Base-by-base conservation (phyloP, 306 rosid genomes). In the Cicer yamashitae region DNA sequence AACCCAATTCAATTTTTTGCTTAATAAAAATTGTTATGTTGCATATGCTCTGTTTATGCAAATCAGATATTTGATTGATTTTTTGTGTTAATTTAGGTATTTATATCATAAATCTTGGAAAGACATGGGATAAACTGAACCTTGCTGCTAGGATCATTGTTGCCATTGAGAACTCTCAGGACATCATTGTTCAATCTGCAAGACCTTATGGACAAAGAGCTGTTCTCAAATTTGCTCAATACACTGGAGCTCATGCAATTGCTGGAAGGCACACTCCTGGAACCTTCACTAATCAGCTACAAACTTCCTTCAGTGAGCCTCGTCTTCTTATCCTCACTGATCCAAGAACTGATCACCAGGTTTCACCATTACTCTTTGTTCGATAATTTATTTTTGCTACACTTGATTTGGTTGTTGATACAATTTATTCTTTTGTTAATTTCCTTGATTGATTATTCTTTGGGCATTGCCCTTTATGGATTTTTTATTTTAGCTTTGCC, bases 301-400 rank as follows among this genome's bases (percentile, higher is more conserved):
- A 94, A 74, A 87, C 96, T 4, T 94, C 97, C 0, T 91, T 89
- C 70, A 87, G 80, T 0, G 98, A 90, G 84, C 98, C 98, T 1
- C 96, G 98, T 3, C 91, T 94, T 15, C 91, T 94, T 1, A 90
- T 94, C 18, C 87, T 94, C 13, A 94, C 98, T 0, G 98, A 94
- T 62, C 98, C 98, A 34, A 83, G 98, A 73, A 94, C 98, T 0
- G 98, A 91, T 70, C 96, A 90, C 40, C 97, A 93, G 98, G 97
- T 93, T 18, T 2, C 11, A 5, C 38, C 43, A 20, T 56, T n/a
- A 48, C 15, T n/a, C 9, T 5, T 45, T 17, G 6, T 40, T 53
- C 8, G 0, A 7, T 7, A 7, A 11, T 50, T 14, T 13, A 1
- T 38, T 13, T 14, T 61, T 13, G 67, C 20, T 38, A 7, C 1